These are phyloP conservation scores for Tilletia horrida DNA, from an alignment of 1,284 basidiomycete genomes.

Conservation along the genomic window DNA sequence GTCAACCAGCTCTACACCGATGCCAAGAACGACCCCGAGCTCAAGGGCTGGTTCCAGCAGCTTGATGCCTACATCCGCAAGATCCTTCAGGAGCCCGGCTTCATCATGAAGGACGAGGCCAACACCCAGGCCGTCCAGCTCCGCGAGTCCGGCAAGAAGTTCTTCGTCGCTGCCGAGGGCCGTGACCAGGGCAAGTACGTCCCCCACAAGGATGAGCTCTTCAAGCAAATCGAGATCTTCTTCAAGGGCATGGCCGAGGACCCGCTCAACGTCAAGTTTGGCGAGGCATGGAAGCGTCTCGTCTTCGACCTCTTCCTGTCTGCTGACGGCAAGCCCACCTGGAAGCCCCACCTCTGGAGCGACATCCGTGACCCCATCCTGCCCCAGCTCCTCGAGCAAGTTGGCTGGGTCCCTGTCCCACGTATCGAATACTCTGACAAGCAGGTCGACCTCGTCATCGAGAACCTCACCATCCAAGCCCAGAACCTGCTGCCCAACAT, in stretches of 20 bases:
- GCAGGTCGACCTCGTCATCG: conserved; percentile 68
- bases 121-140: conserved; percentile 59
- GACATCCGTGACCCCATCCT: conserved; percentile 78
- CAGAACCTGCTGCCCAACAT: conserved; percentile 65
- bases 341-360: conserved; percentile 80
- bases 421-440: conserved; percentile 51
- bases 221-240: conserved; percentile 70
- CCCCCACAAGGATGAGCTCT: conserved; percentile 74
- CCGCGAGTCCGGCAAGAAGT: conserved; percentile 43
- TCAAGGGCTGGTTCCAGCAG: conserved; percentile 70
- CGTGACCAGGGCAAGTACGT: conserved; percentile 68
- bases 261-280: conserved; percentile 74
- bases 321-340: conserved; percentile 61
- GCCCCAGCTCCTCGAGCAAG: conserved; percentile 68
- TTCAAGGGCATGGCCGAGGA: conserved; percentile 81
- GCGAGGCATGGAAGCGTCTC: conserved; percentile 75
- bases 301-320: conserved; percentile 75
- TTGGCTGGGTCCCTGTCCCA: conserved; percentile 66
- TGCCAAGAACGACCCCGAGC: conserved; percentile 70
- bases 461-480: conserved; percentile 84
- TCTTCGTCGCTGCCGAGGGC: conserved; percentile 56
- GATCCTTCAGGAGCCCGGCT: conserved; percentile 81
- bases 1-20: conserved; percentile 73
- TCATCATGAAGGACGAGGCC: conserved; percentile 73
- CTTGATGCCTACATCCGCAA: conserved; percentile 61